Evolutionary conservation across 192 early-diverging fungal species (phyloP), one percentile per base, ranked within the genome.

Genomic region (Haplosporangium gracile): DNA sequence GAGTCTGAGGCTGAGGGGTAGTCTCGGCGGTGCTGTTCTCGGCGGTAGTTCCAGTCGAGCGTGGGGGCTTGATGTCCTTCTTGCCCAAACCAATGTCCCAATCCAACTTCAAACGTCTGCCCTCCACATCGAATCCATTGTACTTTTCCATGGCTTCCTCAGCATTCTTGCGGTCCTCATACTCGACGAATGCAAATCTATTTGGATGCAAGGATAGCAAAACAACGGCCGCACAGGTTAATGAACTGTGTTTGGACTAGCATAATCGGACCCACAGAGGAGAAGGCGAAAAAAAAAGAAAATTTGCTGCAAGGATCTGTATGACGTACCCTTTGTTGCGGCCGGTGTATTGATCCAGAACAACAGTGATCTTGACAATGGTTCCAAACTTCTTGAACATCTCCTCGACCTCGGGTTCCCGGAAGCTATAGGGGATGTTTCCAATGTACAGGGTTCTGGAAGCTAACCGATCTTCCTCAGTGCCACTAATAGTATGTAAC

Each of bases 131-230:
- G 45, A 91, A 93, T 68, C 92, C 91, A 87, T 91, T 88, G 63
- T 88, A 93, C 76, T 93, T 92, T 60, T 92, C 93, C 88, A 90
- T 90, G 11, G 93, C 93, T 68, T 93, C 93, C 76, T 93, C 92
- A 2, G 93, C 93, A 69, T 92, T 89, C 70, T 89, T 83, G 74
- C 93, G 91, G 49, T 96, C 94, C 70, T 94, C 93, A 89, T 92
- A 96, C 60, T 93, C 91, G 47, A 95, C 91, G 83, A 96, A 96
- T 9, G 95, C 93, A 80, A 96, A 96, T 11, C 95, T 96, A 87
- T 10, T 39, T 29, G 65, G n/a, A 42, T 20, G 18, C 5, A 60
- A 47, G 34, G 65, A 70, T 36, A 36, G 1, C 36, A 36, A 68
- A 53, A 69, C 74, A 29, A 32, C 11, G 10, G 60, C 4, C 11